Base-by-base conservation (phyloP, 192 early-diverging fungal species). In the Polychytrium aggregatum region DNA sequence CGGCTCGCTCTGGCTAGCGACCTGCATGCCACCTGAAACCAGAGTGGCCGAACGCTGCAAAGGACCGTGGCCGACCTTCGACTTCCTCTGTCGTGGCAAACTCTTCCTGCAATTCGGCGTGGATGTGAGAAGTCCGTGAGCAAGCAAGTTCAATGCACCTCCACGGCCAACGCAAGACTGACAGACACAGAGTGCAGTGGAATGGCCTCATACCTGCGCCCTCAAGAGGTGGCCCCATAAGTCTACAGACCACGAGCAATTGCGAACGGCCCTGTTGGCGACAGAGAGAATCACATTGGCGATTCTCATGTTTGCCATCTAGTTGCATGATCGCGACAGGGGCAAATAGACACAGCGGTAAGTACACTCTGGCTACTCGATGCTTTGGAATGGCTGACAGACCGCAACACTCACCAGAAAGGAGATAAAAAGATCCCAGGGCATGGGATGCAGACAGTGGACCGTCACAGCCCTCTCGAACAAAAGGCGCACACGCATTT, bases 181-280 rank as follows among this genome's bases (percentile, higher is more conserved):
- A n/a, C n/a, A n/a, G n/a, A n/a, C n/a, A n/a, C n/a, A n/a, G n/a
- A n/a, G n/a, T n/a, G n/a, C n/a, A n/a, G n/a, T n/a, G n/a, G n/a
- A n/a, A n/a, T n/a, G n/a, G n/a, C n/a, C n/a, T n/a, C n/a, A 52
- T 39, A 63, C 60, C 49, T 47, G 18, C 11, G 67, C 46, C 35
- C 71, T 41, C 13, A 70, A 44, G 3, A 53, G 61, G 42, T 74
- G 71, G 22, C 59, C 56, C 77, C 82, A 85, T 14, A 86, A 52
- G 37, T 70, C 72, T 7, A 78, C 84, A 14, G 70, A 62, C 84
- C 82, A 86, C 38, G 65, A 67, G 62, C 83, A 88, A 37, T 88
- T 88, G n/a, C 76, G 54, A 1, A 74, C 55, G 2, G 83, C 66
- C 2, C 84, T 64, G 25, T 72, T 52, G 2, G 64, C 50, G 39